Conservation (phyloP, 2,329 filamentous ascomycete genomes). For the Ophiostoma angusticollis region DNA sequence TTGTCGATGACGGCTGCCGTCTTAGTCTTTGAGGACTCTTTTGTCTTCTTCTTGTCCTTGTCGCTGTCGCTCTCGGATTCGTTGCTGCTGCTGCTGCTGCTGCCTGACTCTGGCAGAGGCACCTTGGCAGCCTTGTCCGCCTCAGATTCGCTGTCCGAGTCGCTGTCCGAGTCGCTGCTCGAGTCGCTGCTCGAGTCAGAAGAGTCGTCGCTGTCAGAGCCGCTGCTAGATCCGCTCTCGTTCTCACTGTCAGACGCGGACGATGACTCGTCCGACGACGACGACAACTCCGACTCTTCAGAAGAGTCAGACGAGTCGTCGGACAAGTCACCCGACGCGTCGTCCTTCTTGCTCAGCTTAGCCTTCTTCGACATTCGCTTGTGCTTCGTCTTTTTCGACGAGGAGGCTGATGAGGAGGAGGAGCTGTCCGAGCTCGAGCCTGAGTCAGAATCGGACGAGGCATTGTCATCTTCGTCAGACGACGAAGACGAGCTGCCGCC, state of each 20-base stretch:
- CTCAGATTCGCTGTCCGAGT: constrained; percentile 13
- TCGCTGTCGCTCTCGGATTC: constrained; percentile 5
- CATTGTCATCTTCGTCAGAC: not conserved
- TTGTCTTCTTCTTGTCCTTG: not conserved
- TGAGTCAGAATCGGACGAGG: constrained; percentile 1
- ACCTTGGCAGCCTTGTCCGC: constrained; percentile 19
- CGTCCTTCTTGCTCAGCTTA: constrained; percentile 10
- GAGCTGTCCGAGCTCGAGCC: constrained; percentile 2
- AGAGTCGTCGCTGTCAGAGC: constrained; percentile 4
- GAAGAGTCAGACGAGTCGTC: constrained; percentile 13
- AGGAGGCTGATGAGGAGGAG: no score
- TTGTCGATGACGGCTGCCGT: not conserved
- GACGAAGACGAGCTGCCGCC: constrained; percentile 5
- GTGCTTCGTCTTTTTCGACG: constrained; percentile 15
- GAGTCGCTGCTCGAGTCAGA: constrained; percentile 20
- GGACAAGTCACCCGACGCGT: constrained; percentile 19
- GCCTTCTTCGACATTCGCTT: constrained; percentile 16
- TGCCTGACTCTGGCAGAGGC: constrained; percentile 23
- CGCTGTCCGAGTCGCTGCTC: not conserved
- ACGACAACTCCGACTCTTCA: constrained; percentile 7
- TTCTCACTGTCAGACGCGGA: constrained; percentile 19
- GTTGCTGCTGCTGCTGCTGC: constrained; percentile 7
- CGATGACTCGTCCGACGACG: constrained; percentile 1
- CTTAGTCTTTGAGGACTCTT: not conserved
- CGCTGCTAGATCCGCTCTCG: constrained; percentile 5